Percentiles rank a stretch among this genome's conserved stretches.
Conservation (phyloP, 306 rosid genomes). For the Mimosa pudica region DNA sequence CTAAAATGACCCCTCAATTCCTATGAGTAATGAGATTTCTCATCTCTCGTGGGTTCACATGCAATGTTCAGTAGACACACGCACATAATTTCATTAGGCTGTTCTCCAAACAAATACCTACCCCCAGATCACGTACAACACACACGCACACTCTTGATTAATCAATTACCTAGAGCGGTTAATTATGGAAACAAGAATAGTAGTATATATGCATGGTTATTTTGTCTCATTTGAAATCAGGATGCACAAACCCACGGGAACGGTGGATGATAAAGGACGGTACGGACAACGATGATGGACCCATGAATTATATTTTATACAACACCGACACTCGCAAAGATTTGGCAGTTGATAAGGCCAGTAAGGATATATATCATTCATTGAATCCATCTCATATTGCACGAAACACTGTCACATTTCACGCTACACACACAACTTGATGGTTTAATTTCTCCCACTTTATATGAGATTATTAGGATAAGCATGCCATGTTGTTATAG, state of each 20-base stretch:
- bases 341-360: background rate
- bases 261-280: background rate
- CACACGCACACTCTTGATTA: too few species aligned
- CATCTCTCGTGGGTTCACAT: slow-evolving; percentile 1
- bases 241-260: background rate
- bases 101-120: background rate
- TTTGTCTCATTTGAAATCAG: background rate
- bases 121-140: too few species aligned
- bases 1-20: too few species aligned
- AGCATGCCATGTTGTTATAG: background rate
- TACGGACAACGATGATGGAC: background rate
- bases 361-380: background rate
- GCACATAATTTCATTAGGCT: background rate
- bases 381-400: background rate
- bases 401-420: background rate
- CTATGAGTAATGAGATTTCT: too few species aligned
- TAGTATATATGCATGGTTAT: too few species aligned
- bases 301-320: background rate
- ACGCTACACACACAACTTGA: background rate
- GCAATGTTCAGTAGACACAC: background rate
- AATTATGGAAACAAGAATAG: too few species aligned
- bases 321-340: background rate
- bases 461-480: background rate
- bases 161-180: background rate
- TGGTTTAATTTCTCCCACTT: background rate